Evolutionary conservation across 148 eudicot species (phyloP).

Genomic region (Silene conica): DNA sequence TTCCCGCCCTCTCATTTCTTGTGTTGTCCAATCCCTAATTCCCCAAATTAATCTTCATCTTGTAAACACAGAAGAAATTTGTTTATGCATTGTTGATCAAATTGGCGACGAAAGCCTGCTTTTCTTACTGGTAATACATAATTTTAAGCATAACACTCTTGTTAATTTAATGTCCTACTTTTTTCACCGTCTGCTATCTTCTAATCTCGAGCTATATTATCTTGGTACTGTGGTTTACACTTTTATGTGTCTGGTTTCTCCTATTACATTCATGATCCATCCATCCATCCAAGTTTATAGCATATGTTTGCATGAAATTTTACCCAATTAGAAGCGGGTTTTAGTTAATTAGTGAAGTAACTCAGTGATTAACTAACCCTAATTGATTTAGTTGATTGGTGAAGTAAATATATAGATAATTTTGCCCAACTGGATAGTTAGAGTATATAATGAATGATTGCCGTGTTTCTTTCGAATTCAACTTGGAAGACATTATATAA

Average conservation of each 20-base stretch:
- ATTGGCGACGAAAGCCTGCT: neutral
- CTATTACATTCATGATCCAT: neutral
- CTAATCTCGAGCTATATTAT: neutral
- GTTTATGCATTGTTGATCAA: neutral
- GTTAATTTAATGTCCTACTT: neutral
- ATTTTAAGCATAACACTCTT: neutral
- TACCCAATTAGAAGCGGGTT: neutral
- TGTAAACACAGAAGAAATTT: neutral
- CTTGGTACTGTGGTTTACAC: neutral
- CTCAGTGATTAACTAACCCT: neutral
- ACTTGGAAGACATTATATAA: too few species aligned
- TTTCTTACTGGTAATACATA: neutral
- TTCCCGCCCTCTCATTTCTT: neutral
- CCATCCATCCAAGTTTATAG: neutral
- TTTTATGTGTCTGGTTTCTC: neutral
- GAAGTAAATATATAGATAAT: neutral
- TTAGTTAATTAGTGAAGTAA: neutral
- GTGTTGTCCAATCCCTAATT: neutral
- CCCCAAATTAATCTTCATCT: conserved; percentile 7
- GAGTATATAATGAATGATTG: neutral
- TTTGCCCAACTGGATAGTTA: neutral
- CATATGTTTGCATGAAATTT: neutral
- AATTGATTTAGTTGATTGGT: neutral
- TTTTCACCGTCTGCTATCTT: neutral
- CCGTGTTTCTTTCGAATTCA: neutral